Evolutionary conservation across 2,329 filamentous ascomycete species (phyloP).

Genomic region (Cadophora luteo-olivacea): DNA sequence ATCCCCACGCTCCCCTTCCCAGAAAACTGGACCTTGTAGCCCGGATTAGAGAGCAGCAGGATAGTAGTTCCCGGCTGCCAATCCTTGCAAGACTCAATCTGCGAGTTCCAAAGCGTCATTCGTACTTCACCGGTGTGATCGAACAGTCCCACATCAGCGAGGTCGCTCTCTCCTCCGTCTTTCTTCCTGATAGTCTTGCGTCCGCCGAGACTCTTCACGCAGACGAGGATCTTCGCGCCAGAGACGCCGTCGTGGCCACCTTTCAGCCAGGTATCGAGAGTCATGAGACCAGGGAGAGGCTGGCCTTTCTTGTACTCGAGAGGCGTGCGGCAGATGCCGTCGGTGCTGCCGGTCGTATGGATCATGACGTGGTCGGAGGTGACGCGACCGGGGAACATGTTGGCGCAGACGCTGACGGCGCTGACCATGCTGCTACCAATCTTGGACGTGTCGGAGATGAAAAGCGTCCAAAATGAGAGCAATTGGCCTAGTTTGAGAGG

Average conservation of each 20-base stretch:
- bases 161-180: constrained; percentile 48
- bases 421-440: constrained; percentile 49
- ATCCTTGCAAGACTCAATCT: constrained; percentile 50
- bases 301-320: constrained; percentile 49
- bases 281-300: constrained; percentile 58
- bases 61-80: constrained; percentile 57
- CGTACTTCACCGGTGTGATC: constrained; percentile 62
- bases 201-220: constrained; percentile 62
- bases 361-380: constrained; percentile 60
- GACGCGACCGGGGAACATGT: constrained; percentile 64
- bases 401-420: constrained; percentile 51
- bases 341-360: constrained; percentile 54
- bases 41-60: constrained; percentile 53
- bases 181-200: constrained; percentile 58
- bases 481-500: constrained; percentile 58
- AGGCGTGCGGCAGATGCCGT: constrained; percentile 53
- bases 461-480: constrained; percentile 62
- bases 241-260: constrained; percentile 58
- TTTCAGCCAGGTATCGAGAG: constrained; percentile 58
- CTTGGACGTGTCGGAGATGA: constrained; percentile 56
- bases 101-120: constrained; percentile 61
- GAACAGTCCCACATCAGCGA: constrained; percentile 59
- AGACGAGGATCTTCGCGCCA: constrained; percentile 59
- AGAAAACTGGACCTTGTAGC: constrained; percentile 32
- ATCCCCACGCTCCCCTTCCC: constrained; percentile 44